Evolutionary conservation across 306 rosid genomes (phyloP).

Genomic region (Lithocarpus polystachyus): DNA sequence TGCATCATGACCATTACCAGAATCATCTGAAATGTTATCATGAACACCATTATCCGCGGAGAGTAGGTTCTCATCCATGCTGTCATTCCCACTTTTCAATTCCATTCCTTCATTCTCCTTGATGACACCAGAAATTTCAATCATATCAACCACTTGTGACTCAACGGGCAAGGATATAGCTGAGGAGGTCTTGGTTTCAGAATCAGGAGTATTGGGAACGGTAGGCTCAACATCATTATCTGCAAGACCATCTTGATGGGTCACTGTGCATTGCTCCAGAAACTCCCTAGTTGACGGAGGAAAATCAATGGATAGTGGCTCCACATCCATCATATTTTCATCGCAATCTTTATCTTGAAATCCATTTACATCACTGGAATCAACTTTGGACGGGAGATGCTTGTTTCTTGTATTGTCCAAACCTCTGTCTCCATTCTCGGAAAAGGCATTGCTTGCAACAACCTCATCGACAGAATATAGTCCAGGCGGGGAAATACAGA

Average conservation of each 20-base stretch:
- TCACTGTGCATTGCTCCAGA: slow-evolving; percentile 34
- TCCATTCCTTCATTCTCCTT: slow-evolving; percentile 22
- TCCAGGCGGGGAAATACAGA: slow-evolving; percentile 53
- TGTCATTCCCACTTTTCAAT: slow-evolving; percentile 6
- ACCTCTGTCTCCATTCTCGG: slow-evolving; percentile 11
- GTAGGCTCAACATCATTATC: slow-evolving; percentile 15
- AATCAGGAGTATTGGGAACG: slow-evolving; percentile 15
- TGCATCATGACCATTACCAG: not conserved
- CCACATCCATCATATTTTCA: slow-evolving; percentile 35
- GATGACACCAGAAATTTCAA: slow-evolving; percentile 19
- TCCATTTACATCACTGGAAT: slow-evolving; percentile 14
- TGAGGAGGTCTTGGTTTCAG: slow-evolving; percentile 10
- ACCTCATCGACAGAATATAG: slow-evolving; percentile 52
- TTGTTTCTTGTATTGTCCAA: slow-evolving; percentile 24
- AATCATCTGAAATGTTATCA: not conserved
- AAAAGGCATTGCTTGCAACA: slow-evolving; percentile 23
- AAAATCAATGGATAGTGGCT: slow-evolving; percentile 23
- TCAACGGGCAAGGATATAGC: slow-evolving; percentile 21
- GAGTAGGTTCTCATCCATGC: not conserved
- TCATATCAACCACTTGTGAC: slow-evolving; percentile 20
- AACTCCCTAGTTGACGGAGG: slow-evolving; percentile 29
- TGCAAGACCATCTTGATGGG: slow-evolving; percentile 22
- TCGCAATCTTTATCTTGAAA: slow-evolving; percentile 21
- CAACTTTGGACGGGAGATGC: slow-evolving; percentile 30
- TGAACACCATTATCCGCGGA: not conserved